A percentile compares a stretch with the other conserved stretches of the same genome.
phyloP scores from a whole-genome alignment of 768 basidiomycete genomes.

The Boletus rubroflammeus region DNA sequence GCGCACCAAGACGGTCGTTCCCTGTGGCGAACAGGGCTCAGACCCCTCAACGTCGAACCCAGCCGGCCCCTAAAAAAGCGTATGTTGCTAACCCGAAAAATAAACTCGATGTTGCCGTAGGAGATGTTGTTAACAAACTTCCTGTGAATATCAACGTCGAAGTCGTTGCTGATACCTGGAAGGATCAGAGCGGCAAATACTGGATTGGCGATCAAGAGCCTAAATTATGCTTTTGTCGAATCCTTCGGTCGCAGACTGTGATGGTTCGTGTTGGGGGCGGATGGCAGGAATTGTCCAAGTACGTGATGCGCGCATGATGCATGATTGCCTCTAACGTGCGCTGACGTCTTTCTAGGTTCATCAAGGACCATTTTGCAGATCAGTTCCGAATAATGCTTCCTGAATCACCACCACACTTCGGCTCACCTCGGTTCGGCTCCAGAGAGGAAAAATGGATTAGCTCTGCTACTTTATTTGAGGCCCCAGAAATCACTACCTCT shows the following conservation, averaged over 20 bases:
- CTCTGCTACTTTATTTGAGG: conserved; percentile 65
- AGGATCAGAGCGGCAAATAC: conserved; percentile 90
- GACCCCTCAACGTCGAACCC: conserved; percentile 45
- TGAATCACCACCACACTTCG: conserved; percentile 55
- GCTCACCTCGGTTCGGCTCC: conserved; percentile 35
- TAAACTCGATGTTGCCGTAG: conserved; percentile 90
- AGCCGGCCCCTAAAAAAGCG: conserved; percentile 47
- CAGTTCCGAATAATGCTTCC: conserved; percentile 66
- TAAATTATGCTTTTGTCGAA: conserved; percentile 88
- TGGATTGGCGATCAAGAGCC: conserved; percentile 94
- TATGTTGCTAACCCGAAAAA: conserved; percentile 89
- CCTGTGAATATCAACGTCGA: conserved; percentile 81
- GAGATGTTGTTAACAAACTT: conserved; percentile 85
- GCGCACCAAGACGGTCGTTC: conserved; percentile 63
- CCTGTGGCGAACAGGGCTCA: conserved; percentile 40
- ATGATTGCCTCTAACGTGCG: not conserved
- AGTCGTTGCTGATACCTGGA: conserved; percentile 81
- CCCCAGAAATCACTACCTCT: conserved; percentile 37
- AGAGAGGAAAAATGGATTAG: conserved; percentile 83
- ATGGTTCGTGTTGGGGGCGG: conserved; percentile 98
- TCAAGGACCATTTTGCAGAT: conserved; percentile 82
- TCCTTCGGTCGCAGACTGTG: conserved; percentile 85
- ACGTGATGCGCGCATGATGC: conserved; percentile 26
- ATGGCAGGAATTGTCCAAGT: conserved; percentile 91
- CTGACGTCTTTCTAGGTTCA: conserved; percentile 55